phyloP scores from a whole-genome alignment of 1,139 yeast species.

The Insectozyma bohioensis region DNA sequence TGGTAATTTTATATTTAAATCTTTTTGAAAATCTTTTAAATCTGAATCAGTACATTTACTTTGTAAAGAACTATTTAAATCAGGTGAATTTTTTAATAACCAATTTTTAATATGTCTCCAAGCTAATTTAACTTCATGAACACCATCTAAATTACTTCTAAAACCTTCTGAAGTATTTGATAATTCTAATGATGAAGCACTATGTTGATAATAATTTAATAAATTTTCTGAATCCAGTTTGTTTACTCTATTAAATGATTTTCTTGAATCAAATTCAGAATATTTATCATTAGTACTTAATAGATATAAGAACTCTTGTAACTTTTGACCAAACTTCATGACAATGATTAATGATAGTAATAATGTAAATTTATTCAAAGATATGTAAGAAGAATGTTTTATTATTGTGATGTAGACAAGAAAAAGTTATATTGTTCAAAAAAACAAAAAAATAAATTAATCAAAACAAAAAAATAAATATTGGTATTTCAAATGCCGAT shows the following conservation, averaged over 20 bases:
- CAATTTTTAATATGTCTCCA: conserved; percentile 72
- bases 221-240: conserved; percentile 41
- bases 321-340: conserved; percentile 34
- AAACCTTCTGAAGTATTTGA: conserved; percentile 10
- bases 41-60: conserved; percentile 66
- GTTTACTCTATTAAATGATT: conserved; percentile 46
- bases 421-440: too few relatives aligned
- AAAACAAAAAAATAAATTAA: too few relatives aligned
- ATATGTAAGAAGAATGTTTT: too few relatives aligned
- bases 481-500: too few relatives aligned
- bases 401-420: too few relatives aligned
- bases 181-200: conserved; percentile 23
- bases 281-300: conserved; percentile 66
- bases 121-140: conserved; percentile 61
- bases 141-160: conserved; percentile 41
- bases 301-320: conserved; percentile 62
- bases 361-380: too few relatives aligned
- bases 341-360: too few relatives aligned
- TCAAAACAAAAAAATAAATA: too few relatives aligned
- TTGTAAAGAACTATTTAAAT: conserved; percentile 55
- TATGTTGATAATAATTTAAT: conserved; percentile 29
- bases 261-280: conserved; percentile 61
- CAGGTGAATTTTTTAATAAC: conserved; percentile 55
- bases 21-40: conserved; percentile 62
- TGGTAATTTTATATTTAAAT: conserved; percentile 57